phyloP scores from a whole-genome alignment of 164 flowering plant species.

The Malania oleifera region DNA sequence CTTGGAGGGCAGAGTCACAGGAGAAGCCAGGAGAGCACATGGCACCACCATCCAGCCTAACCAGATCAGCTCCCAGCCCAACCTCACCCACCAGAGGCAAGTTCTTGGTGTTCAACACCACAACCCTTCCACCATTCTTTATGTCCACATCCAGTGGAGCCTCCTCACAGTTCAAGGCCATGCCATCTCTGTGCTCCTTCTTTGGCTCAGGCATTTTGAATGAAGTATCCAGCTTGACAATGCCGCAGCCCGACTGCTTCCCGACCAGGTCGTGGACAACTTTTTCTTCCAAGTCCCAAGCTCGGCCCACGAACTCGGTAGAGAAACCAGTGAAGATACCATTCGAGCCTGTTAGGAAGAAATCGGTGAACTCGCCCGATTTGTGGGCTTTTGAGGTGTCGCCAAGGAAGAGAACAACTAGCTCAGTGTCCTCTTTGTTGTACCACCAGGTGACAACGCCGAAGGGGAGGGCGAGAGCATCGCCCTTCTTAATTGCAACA shows the following conservation, averaged over 20 bases:
- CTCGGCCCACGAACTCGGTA: constrained; percentile 67
- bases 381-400: constrained; percentile 70
- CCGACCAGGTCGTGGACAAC: constrained; percentile 47
- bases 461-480: constrained; percentile 77
- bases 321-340: constrained; percentile 76
- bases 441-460: constrained; percentile 85
- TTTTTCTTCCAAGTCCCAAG: constrained; percentile 61
- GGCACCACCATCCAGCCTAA: constrained; percentile 56
- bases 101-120: constrained; percentile 64
- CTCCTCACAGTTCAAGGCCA: constrained; percentile 67
- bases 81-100: constrained; percentile 78
- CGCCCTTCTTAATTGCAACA: constrained; percentile 68
- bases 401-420: constrained; percentile 70
- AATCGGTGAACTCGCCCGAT: constrained; percentile 67
- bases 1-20: constrained; percentile 82
- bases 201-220: constrained; percentile 54
- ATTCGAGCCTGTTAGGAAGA: constrained; percentile 59
- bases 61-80: constrained; percentile 89
- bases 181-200: constrained; percentile 43
- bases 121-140: constrained; percentile 65
- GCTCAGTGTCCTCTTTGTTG: constrained; percentile 67
- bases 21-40: constrained; percentile 96
- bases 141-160: constrained; percentile 81
- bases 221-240: constrained; percentile 42
- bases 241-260: constrained; percentile 43